Conservation (phyloP, 2,329 filamentous ascomycete genomes). For the Fusarium anthophilum region DNA sequence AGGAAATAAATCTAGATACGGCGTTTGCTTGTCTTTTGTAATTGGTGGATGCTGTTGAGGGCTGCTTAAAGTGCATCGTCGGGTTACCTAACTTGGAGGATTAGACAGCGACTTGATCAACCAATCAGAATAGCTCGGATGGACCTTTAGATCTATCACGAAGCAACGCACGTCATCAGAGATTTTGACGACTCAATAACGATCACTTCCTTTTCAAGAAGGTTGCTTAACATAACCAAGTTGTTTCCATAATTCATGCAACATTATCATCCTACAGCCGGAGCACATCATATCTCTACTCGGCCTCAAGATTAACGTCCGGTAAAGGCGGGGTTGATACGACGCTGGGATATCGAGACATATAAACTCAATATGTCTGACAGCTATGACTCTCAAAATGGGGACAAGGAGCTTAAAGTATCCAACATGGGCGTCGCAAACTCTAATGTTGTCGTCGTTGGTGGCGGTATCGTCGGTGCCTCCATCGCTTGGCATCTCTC, state of each 20-base stretch:
- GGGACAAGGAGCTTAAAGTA: rapidly evolving
- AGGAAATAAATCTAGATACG: not conserved
- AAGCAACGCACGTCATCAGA: not conserved
- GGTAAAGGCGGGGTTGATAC: not conserved
- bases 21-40: not conserved
- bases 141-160: not conserved
- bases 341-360: not conserved
- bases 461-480: constrained; percentile 22
- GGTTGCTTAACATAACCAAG: not conserved
- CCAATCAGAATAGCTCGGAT: not conserved
- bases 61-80: not conserved
- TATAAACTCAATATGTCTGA: not conserved
- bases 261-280: not conserved
- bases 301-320: not conserved
- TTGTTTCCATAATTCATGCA: not conserved
- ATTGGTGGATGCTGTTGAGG: not conserved
- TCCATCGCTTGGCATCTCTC: constrained; percentile 22
- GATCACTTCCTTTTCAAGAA: not conserved
- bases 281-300: not conserved
- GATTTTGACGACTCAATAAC: not conserved
- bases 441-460: not conserved
- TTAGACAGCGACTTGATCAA: not conserved
- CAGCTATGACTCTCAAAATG: rapidly evolving
- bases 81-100: not conserved
- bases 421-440: not conserved